Conservation (phyloP, 2,329 filamentous ascomycete genomes). For the Fusarium nurragi region DNA sequence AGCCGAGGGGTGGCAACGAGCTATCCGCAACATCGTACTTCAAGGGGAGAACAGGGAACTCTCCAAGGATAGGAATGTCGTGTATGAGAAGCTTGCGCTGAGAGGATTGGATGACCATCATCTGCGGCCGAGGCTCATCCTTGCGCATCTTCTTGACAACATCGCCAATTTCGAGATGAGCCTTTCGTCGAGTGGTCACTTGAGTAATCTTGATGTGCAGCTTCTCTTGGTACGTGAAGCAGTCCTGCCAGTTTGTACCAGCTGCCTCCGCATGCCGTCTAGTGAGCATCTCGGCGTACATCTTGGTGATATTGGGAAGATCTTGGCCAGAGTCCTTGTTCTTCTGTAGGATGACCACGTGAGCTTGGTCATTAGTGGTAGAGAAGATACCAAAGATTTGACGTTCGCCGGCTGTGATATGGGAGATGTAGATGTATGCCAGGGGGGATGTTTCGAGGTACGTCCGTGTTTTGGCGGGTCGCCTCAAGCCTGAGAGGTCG, state of each 20-base stretch:
- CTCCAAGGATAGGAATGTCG: conserved; percentile 83
- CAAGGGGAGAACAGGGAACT: conserved; percentile 84
- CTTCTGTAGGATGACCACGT: conserved; percentile 88
- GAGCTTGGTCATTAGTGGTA: conserved; percentile 78
- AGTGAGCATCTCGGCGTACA: conserved; percentile 81
- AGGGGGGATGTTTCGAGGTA: conserved; percentile 82
- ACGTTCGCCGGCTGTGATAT: conserved; percentile 88
- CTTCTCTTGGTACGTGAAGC: conserved; percentile 87
- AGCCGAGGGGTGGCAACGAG: conserved; percentile 88
- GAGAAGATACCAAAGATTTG: conserved; percentile 96
- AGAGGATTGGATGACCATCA: conserved; percentile 91
- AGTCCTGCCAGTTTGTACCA: conserved; percentile 78
- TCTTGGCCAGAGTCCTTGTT: conserved; percentile 80
- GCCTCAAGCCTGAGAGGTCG: conserved; percentile 79
- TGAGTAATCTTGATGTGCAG: conserved; percentile 87
- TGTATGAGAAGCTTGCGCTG: conserved; percentile 83
- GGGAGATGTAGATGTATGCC: conserved; percentile 90
- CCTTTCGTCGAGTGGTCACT: conserved; percentile 89
- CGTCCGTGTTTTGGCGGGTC: conserved; percentile 68
- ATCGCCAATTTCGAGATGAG: conserved; percentile 87
- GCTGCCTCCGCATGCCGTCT: conserved; percentile 72
- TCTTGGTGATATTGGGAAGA: conserved; percentile 87
- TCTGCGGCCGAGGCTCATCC: conserved; percentile 80
- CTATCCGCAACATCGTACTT: conserved; percentile 86
- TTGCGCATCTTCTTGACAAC: conserved; percentile 89